Conservation (phyloP, 1,284 basidiomycete species). For the Volvariella surrecta region DNA sequence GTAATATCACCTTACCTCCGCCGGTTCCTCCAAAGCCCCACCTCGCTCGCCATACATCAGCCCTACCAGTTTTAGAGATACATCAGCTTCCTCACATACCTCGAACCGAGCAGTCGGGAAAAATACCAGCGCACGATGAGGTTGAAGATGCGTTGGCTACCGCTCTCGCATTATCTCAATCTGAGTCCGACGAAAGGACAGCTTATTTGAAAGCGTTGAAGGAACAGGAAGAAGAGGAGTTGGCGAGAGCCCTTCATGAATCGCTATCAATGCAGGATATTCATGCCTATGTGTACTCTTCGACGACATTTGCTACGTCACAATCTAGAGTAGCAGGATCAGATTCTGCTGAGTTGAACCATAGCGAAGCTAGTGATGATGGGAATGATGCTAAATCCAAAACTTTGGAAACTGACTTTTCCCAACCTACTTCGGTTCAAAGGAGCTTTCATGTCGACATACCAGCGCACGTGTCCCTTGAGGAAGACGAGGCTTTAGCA, state of each 20-base stretch:
- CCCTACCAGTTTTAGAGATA: no score
- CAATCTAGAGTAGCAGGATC: no score
- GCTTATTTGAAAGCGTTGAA: constrained; percentile 24
- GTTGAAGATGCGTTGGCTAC: constrained; percentile 26
- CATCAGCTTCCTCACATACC: no score
- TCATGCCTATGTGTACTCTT: neutral
- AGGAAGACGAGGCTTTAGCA: constrained; percentile 22
- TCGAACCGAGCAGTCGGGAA: no score
- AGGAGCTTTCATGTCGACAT: no score
- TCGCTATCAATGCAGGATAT: constrained; percentile 26
- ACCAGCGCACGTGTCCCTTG: no score
- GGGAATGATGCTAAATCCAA: no score
- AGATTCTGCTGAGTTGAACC: no score
- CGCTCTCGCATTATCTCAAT: constrained; percentile 44
- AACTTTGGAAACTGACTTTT: no score
- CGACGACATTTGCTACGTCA: neutral
- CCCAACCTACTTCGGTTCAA: no score
- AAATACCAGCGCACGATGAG: constrained; percentile 8
- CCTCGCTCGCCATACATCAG: neutral
- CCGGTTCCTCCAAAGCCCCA: constrained; percentile 12
- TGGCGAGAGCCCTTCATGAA: constrained; percentile 54
- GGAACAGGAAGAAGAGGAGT: constrained; percentile 51
- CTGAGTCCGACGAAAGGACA: constrained; percentile 33
- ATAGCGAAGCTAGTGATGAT: no score
- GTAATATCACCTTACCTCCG: constrained; percentile 8